Evolutionary conservation across 2,329 filamentous ascomycete genomes (phyloP), one percentile per base, ranked within the genome.

Genomic region (Colletotrichum abscissum): DNA sequence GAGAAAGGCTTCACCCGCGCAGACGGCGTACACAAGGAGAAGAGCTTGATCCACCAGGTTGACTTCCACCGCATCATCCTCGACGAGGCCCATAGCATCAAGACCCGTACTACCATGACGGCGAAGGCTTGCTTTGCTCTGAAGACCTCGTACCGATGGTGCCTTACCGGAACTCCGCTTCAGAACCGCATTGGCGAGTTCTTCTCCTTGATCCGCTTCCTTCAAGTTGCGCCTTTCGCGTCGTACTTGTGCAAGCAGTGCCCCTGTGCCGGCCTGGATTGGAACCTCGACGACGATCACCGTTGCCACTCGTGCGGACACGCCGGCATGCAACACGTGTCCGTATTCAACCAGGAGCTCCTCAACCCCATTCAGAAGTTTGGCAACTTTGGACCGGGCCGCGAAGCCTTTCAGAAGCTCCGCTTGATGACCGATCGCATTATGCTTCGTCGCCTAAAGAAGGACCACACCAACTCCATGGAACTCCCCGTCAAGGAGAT

Each of bases 141-240:
- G 55, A 92, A 95, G 73, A 94, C 93, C 22, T 91, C 89, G 22
- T 98, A 97, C 84, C 97, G 97, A 78, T 98, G 97, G 95, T 99
- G 97, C 80, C 87, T 99, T 72, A 97, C 94, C 19, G 97, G 97
- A 9, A 99, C 97, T 1, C 97, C 97, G 0, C 91, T 99, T 1
- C 97, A 99, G 82, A 99, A 98, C 80, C 93, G 96, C 66, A 98
- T 98, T 76, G 96, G 97, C 79, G 96, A 98, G 81, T 97, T 98
- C 82, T 98, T 98, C 84, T 98, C 96, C 0, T 86, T 98, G 26
- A 88, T 99, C 69, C 93, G 97, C 2, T 99, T 99, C 82, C 89
- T 99, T 35, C 93, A 98, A 80, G 88, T 98, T 46, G 89, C 90
- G 9, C 96, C 96, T 0, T 98, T 98, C 81, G 93, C 96, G 8